phyloP scores from a whole-genome alignment of 2,329 filamentous ascomycete species.

The Venturia effusa region DNA sequence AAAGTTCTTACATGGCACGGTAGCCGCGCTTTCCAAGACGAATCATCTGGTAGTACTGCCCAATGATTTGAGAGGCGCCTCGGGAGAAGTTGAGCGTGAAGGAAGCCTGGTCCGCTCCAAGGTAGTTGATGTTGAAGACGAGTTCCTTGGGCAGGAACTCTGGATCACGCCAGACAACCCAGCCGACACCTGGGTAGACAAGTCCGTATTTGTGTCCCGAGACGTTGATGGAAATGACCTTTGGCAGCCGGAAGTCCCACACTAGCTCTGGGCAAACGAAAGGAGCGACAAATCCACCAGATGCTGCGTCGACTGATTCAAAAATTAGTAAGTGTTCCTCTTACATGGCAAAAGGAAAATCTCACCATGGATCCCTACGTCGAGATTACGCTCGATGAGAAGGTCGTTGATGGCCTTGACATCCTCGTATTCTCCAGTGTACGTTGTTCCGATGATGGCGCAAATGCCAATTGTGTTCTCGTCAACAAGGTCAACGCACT shows the following conservation, averaged over 20 bases:
- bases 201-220: conserved; percentile 81
- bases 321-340: background rate
- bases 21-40: conserved; percentile 89
- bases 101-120: conserved; percentile 66
- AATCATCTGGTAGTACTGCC: conserved; percentile 96
- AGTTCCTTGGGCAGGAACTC: conserved; percentile 81
- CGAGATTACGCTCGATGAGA: conserved; percentile 60
- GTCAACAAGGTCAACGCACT: conserved; percentile 50
- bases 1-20: conserved; percentile 56
- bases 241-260: conserved; percentile 87
- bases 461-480: conserved; percentile 84
- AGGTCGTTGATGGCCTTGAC: conserved; percentile 87
- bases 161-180: conserved; percentile 79
- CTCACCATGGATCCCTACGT: conserved; percentile 65
- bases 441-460: conserved; percentile 81
- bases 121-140: conserved; percentile 99
- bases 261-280: conserved; percentile 74
- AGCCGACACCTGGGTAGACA: conserved; percentile 38
- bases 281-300: conserved; percentile 84
- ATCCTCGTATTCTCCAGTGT: conserved; percentile 93
- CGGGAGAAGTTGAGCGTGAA: conserved; percentile 98
- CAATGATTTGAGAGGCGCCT: conserved; percentile 87
- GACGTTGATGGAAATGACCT: conserved; percentile 87
- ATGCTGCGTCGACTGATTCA: conserved; percentile 66
- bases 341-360: background rate